phyloP scores from a whole-genome alignment of 208 protist genomes.

The Leishmania gerbilli region DNA sequence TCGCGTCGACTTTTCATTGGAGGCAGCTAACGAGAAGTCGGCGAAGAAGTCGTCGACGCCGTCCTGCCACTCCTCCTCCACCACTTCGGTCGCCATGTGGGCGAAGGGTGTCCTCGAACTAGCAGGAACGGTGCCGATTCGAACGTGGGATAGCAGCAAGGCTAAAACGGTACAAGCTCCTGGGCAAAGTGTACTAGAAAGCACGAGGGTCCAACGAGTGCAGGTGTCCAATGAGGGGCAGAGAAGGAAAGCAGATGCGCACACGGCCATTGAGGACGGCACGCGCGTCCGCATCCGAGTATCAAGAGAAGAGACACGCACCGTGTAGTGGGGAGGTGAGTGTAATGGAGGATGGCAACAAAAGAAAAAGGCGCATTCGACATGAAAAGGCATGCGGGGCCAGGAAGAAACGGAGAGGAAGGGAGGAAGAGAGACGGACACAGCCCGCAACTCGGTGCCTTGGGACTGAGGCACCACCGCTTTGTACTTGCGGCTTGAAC shows the following conservation, averaged over 20 bases:
- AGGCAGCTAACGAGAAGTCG: slow-evolving; percentile 44
- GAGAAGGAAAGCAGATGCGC: neutral
- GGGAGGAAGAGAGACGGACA: neutral
- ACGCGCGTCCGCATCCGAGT: neutral
- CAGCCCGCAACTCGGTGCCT: neutral
- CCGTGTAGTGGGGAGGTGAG: neutral
- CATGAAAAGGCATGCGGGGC: neutral
- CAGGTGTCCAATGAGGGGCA: too few relatives aligned
- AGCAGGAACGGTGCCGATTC: neutral
- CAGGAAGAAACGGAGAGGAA: neutral
- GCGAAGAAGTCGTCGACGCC: slow-evolving; percentile 65
- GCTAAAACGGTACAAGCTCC: neutral
- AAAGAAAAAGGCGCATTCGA: neutral
- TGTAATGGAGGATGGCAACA: neutral
- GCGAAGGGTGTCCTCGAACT: neutral
- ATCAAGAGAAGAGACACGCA: neutral
- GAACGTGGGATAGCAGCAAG: neutral
- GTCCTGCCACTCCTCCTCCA: slow-evolving; percentile 70
- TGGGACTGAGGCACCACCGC: neutral
- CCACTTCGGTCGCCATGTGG: slow-evolving; percentile 6
- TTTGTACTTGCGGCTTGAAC: neutral
- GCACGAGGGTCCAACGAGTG: neutral
- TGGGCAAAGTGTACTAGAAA: neutral
- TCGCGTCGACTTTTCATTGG: slow-evolving; percentile 41
- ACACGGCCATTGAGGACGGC: neutral